Conservation (phyloP, 345 rosid species). For the Clausena lansium region DNA sequence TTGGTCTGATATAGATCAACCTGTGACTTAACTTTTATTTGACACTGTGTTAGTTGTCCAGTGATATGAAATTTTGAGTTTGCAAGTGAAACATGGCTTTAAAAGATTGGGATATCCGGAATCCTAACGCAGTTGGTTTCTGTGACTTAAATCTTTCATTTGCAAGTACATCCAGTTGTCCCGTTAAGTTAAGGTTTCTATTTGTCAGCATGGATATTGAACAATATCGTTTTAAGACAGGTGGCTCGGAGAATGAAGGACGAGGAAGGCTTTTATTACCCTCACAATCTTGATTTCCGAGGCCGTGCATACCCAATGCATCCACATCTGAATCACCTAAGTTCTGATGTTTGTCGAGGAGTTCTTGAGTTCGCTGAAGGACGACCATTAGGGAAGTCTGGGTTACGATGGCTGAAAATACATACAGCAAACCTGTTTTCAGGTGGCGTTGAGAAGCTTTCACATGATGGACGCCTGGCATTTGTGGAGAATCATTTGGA, state of each 20-base stretch:
- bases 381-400: conserved; percentile 81
- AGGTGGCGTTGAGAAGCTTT: conserved; percentile 90
- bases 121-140: background rate
- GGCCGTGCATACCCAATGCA: conserved; percentile 99
- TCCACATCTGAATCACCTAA: conserved; percentile 88
- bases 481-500: conserved; percentile 81
- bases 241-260: conserved; percentile 90
- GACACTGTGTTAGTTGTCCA: background rate
- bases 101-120: background rate
- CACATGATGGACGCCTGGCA: conserved; percentile 80
- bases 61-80: background rate
- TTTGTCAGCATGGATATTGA: conserved; percentile 16
- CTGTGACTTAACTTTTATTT: conserved; percentile 6
- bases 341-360: conserved; percentile 97
- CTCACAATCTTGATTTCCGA: conserved; percentile 97
- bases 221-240: conserved; percentile 39
- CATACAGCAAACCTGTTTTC: conserved; percentile 86
- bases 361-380: conserved; percentile 95
- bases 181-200: conserved; percentile 19
- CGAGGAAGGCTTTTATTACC: conserved; percentile 97
- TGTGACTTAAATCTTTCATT: background rate
- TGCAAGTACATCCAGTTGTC: background rate
- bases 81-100: background rate
- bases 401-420: conserved; percentile 85
- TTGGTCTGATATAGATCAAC: background rate